Evolutionary conservation across 202 grass and related monocot species (phyloP).

Genomic region (Dendrocalamus latiflorus): DNA sequence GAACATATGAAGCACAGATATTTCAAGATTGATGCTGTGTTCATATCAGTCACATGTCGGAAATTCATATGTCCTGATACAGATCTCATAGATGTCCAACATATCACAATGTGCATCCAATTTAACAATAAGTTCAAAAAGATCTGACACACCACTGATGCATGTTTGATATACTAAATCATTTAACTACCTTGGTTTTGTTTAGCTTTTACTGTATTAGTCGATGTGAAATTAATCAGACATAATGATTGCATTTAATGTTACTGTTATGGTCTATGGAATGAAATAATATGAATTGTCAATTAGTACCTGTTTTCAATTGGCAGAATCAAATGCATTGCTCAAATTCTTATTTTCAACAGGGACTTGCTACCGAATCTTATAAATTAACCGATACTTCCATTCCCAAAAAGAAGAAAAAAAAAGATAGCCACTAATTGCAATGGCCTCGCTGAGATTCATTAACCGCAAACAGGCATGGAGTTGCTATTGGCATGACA

Average conservation of each 20-base stretch:
- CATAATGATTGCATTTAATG: neutral
- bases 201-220: slow-evolving; percentile 13
- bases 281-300: neutral
- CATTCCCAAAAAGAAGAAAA: too few species aligned
- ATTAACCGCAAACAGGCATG: neutral
- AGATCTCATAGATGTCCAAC: neutral
- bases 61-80: too few species aligned
- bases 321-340: neutral
- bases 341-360: neutral
- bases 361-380: neutral
- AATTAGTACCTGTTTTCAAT: neutral
- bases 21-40: slow-evolving; percentile 33
- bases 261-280: neutral
- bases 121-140: slow-evolving; percentile 29
- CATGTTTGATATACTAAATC: slow-evolving; percentile 7
- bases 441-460: neutral
- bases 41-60: too few species aligned
- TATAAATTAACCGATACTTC: too few species aligned
- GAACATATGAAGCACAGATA: slow-evolving; percentile 35
- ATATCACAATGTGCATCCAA: slow-evolving; percentile 22
- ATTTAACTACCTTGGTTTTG: neutral
- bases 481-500: neutral
- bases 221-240: neutral
- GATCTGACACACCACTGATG: neutral
- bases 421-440: neutral